Percentiles rank a stretch among this genome's conserved stretches.
Conservation (phyloP, 257 asterid species). For the Rauvolfia tetraphylla region DNA sequence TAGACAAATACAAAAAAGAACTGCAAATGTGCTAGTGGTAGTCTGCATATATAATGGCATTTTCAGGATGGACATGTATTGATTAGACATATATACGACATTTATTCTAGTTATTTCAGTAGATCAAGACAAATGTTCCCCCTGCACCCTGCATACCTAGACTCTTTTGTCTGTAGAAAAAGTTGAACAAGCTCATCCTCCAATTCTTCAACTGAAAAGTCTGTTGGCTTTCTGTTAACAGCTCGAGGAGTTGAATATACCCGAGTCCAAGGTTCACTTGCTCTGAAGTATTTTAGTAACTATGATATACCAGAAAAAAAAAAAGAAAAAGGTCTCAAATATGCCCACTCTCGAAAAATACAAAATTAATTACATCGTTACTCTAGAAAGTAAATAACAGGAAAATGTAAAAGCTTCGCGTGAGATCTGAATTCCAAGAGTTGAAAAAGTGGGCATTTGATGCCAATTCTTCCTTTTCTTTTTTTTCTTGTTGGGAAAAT, state of each 20-base stretch:
- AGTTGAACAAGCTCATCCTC: slow-evolving; percentile 49
- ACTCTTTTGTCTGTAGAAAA: slow-evolving; percentile 41
- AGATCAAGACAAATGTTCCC: neutral
- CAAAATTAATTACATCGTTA: neutral
- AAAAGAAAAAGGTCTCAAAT: neutral
- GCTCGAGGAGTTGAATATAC: slow-evolving; percentile 34
- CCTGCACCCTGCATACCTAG: slow-evolving; percentile 42
- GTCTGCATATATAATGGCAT: neutral
- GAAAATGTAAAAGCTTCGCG: neutral
- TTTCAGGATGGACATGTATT: neutral
- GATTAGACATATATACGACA: neutral
- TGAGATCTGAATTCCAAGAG: neutral
- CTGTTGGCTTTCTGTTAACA: slow-evolving; percentile 36
- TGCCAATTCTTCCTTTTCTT: neutral
- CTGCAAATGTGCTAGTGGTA: neutral
- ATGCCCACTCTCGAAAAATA: neutral
- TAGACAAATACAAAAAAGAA: neutral
- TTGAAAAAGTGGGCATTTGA: neutral
- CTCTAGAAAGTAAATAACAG: neutral
- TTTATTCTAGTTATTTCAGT: neutral
- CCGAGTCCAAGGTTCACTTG: slow-evolving; percentile 74
- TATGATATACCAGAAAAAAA: slow-evolving; percentile 30
- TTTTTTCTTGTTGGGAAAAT: neutral
- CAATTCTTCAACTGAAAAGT: slow-evolving; percentile 43
- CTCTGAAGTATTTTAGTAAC: slow-evolving; percentile 47